These are phyloP conservation scores for Trichoderma oligosporum DNA, from an alignment of 2,329 filamentous ascomycete species.

Conservation along the genomic window DNA sequence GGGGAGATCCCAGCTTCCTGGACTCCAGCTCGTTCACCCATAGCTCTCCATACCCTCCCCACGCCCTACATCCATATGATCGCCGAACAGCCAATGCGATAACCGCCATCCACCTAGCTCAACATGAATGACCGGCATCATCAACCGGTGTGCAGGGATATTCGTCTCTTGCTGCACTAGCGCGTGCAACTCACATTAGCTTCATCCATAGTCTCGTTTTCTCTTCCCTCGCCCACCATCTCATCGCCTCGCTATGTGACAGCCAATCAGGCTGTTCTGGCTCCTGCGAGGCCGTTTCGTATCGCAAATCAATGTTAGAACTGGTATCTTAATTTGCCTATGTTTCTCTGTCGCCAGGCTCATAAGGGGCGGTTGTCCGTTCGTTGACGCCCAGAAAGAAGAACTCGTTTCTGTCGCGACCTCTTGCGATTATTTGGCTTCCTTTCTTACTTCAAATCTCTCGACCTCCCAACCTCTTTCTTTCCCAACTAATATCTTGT, in stretches of 20 bases:
- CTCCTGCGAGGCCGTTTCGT: not conserved
- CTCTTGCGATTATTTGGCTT: not conserved
- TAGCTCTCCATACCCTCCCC: not conserved
- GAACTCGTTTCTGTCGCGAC: conserved; percentile 8
- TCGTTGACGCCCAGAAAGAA: not conserved
- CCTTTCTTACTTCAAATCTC: not conserved
- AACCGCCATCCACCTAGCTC: not conserved
- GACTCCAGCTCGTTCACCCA: not conserved
- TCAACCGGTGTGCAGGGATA: conserved; percentile 18
- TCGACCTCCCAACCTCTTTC: not conserved
- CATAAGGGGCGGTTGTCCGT: conserved; percentile 18
- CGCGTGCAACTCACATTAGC: conserved; percentile 23
- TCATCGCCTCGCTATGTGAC: not conserved
- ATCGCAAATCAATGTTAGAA: not conserved
- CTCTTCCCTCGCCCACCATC: conserved; percentile 24
- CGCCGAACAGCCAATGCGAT: conserved; percentile 11
- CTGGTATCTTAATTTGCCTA: conserved; percentile 13
- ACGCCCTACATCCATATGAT: conserved; percentile 13
- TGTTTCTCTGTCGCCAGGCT: conserved; percentile 13
- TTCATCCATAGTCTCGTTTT: conserved; percentile 24
- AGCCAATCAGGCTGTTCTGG: not conserved
- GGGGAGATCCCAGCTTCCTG: not conserved
- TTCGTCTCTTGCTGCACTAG: conserved; percentile 2
- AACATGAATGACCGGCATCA: conserved; percentile 12
- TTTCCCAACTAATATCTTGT: too few relatives aligned